A percentile compares a stretch with the other conserved stretches of the same genome.
These are phyloP conservation scores for Brassica carinata DNA, from an alignment of 345 rosid genomes.

Conservation along the genomic window DNA sequence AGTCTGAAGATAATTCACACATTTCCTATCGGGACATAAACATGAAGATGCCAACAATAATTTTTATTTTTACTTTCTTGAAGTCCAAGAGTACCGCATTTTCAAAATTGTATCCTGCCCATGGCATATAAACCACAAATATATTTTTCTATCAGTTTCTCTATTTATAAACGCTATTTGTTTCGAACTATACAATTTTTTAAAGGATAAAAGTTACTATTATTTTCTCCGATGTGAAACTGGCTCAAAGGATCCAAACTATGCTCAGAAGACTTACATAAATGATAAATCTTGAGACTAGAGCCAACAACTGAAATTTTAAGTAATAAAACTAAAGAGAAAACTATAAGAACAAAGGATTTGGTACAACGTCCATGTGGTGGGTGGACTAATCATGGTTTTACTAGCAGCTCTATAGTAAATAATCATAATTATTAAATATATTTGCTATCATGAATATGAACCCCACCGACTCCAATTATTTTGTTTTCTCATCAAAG, in stretches of 20 bases:
- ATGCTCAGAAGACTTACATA: neutral
- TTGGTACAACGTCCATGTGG: slow-evolving; percentile 42
- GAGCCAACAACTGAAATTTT: neutral
- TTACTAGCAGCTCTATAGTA: slow-evolving; percentile 24
- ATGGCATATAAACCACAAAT: no score
- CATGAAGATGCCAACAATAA: slow-evolving; percentile 3
- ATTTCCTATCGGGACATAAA: no score
- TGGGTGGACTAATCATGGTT: slow-evolving; percentile 39
- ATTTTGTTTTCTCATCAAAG: slow-evolving; percentile 27
- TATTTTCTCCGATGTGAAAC: neutral
- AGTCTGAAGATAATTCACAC: slow-evolving; percentile 28
- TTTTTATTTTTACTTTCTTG: no score
- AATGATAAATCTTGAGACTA: slow-evolving; percentile 7
- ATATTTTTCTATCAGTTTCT: no score
- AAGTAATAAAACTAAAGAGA: neutral
- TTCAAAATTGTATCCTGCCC: neutral
- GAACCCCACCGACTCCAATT: slow-evolving; percentile 36
- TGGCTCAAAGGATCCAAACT: slow-evolving; percentile 5
- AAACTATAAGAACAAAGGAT: neutral
- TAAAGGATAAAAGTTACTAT: neutral
- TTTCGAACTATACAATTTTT: neutral
- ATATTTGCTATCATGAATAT: slow-evolving; percentile 21
- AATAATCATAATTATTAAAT: slow-evolving; percentile 21
- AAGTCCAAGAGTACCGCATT: no score
- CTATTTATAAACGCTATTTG: neutral